phyloP scores from a whole-genome alignment of 257 asterid genomes.

The Solanum sejunctum region DNA sequence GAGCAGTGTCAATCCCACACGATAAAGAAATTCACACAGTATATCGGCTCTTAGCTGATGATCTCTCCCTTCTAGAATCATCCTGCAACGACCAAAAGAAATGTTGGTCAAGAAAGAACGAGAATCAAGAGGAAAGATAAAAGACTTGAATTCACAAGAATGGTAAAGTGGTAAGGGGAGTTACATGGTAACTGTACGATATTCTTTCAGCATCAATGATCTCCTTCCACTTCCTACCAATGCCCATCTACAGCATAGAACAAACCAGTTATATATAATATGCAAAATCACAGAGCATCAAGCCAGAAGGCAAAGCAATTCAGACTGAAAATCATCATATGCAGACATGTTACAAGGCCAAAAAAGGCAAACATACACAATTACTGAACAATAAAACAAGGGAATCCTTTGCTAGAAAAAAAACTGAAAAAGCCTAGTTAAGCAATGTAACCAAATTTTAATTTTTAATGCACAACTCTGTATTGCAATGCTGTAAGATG shows the following conservation, averaged over 20 bases:
- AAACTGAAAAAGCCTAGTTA: not conserved
- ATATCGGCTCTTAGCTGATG: conserved; percentile 50
- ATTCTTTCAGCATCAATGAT: conserved; percentile 60
- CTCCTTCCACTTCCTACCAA: conserved; percentile 95
- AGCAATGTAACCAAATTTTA: not conserved
- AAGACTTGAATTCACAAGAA: not conserved
- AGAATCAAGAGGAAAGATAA: not conserved
- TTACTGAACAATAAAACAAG: not conserved
- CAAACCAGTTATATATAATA: not conserved
- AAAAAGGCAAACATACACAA: not conserved
- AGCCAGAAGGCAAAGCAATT: not conserved
- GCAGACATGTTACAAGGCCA: not conserved
- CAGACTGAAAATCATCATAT: not conserved
- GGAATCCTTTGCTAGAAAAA: not conserved
- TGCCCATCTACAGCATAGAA: conserved; percentile 51
- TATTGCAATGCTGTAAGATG: not conserved
- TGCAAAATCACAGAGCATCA: not conserved
- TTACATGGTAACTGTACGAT: conserved; percentile 58
- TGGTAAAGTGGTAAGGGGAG: not conserved
- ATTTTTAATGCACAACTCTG: not conserved
- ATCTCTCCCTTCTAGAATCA: conserved; percentile 59
- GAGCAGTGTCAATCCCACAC: not conserved
- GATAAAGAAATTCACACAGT: conserved; percentile 20
- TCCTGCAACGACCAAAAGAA: conserved; percentile 38
- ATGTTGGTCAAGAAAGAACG: not conserved